Base-by-base conservation (phyloP, 2,329 filamentous ascomycete species). In the Coniochaeta ligniaria region DNA sequence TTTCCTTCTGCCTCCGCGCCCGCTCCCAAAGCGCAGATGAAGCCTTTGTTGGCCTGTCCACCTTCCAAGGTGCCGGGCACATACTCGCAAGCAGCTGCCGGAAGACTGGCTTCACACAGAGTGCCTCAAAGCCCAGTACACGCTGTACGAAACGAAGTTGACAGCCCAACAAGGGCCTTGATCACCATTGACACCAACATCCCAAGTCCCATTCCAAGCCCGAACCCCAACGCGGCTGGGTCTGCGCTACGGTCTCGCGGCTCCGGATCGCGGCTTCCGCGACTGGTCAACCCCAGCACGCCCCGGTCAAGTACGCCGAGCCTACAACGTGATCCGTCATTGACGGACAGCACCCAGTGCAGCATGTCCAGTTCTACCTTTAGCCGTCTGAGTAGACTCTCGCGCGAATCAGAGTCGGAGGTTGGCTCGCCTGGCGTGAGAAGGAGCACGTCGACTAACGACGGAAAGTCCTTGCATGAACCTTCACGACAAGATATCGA, bases 301-400 rank as follows among this genome's bases (percentile, higher is more conserved):
- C 75, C 74, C 61, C 70, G 74, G 16, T 70, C 69, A 17, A 69
- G 66, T 31, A 76, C 75, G 0, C 75, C 76, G 1, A 69, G 65
- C 7, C 65, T 73, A 31, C 65, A 66, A 56, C 70, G 70, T 16
- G 74, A 77, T 38, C 70, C 69, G 28, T 77, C 74, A 56, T 70
- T 75, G 59, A 75, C 76, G 14, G 76, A 78, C 59, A 78, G 74
- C 65, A 70, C 68, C 6, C 66, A 66, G 47, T 63, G 64, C 56
- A 78, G 75, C 68, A 74, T 77, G 72, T 63, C 72, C 0, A 78
- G 75, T 9, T 79, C 76, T 2, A 65, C 75, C 6, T 76, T 78
- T 31, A 77, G 75, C 33, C 70, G 70, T 0, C 65, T 70, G 24
- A 76, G 75, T 57, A 57, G 50, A 5, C 14, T 28, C 28, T 74